These are phyloP conservation scores for Mycena citricolor DNA, from an alignment of 1,284 basidiomycete genomes.

Conservation along the genomic window DNA sequence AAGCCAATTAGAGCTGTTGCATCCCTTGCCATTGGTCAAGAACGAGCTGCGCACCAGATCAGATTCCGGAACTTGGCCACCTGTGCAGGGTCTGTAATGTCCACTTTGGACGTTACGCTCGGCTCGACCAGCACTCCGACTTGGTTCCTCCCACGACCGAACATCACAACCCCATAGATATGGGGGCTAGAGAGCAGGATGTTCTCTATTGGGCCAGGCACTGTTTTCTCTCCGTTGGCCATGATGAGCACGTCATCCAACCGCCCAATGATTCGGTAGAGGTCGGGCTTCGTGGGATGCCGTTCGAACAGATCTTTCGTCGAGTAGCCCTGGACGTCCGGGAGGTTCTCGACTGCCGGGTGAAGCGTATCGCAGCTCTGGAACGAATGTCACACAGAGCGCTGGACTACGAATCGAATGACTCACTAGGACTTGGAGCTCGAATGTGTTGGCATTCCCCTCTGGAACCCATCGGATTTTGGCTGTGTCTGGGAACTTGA, in stretches of 20 bases:
- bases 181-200: conserved; percentile 31
- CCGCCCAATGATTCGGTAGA: conserved; percentile 35
- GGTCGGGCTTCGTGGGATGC: conserved; percentile 28
- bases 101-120: conserved; percentile 22
- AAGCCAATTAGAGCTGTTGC: not conserved
- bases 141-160: conserved; percentile 39
- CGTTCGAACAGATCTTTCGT: conserved; percentile 21
- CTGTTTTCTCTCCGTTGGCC: conserved; percentile 42
- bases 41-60: conserved; percentile 36
- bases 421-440: conserved; percentile 31
- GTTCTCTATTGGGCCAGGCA: conserved; percentile 39
- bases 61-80: conserved; percentile 34
- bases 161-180: conserved; percentile 39
- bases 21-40: not conserved
- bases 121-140: conserved; percentile 44
- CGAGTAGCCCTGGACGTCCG: conserved; percentile 22
- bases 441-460: conserved; percentile 32
- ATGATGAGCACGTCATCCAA: conserved; percentile 42
- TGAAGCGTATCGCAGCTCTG: conserved; percentile 26
- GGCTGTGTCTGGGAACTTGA: conserved; percentile 25
- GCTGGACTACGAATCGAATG: not conserved
- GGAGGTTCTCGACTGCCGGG: conserved; percentile 24
- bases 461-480: conserved; percentile 31
- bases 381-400: not conserved
- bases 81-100: conserved; percentile 25